Percentiles rank a stretch among this genome's conserved stretches.
phyloP scores from a whole-genome alignment of 768 basidiomycete species.

The Tulasnella sp. region DNA sequence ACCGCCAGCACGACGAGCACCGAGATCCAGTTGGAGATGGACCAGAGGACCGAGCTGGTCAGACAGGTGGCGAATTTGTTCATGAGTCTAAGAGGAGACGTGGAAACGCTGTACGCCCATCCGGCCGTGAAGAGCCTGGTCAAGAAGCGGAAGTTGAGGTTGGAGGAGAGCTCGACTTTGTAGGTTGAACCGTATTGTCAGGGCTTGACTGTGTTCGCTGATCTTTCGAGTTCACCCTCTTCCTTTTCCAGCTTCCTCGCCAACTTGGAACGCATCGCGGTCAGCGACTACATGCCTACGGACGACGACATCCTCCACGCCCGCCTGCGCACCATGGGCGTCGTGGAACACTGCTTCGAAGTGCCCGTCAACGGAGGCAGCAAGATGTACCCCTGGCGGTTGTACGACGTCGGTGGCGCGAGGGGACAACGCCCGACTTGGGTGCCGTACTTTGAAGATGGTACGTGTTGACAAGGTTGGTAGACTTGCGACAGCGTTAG shows the following conservation, averaged over 20 bases:
- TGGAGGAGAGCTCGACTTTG: slow-evolving; percentile 28
- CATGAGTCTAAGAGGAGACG: slow-evolving; percentile 7
- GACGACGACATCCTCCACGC: slow-evolving; percentile 33
- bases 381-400: slow-evolving; percentile 28
- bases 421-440: slow-evolving; percentile 30
- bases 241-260: slow-evolving; percentile 30
- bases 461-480: not conserved
- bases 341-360: slow-evolving; percentile 30
- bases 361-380: slow-evolving; percentile 16
- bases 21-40: slow-evolving; percentile 14
- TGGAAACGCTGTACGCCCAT: slow-evolving; percentile 23
- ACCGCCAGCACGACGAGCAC: slow-evolving; percentile 17
- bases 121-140: slow-evolving; percentile 24
- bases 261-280: slow-evolving; percentile 30
- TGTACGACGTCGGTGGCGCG: slow-evolving; percentile 31
- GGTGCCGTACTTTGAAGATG: slow-evolving; percentile 33
- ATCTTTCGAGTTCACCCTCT: too few species aligned
- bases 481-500: not conserved
- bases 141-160: slow-evolving; percentile 28
- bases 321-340: slow-evolving; percentile 32
- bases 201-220: too few species aligned
- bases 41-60: slow-evolving; percentile 18
- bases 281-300: slow-evolving; percentile 27
- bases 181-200: not conserved
- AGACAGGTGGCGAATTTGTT: slow-evolving; percentile 19